phyloP scores from a whole-genome alignment of 2,329 filamentous ascomycete species.

The Penicillium sp. region DNA sequence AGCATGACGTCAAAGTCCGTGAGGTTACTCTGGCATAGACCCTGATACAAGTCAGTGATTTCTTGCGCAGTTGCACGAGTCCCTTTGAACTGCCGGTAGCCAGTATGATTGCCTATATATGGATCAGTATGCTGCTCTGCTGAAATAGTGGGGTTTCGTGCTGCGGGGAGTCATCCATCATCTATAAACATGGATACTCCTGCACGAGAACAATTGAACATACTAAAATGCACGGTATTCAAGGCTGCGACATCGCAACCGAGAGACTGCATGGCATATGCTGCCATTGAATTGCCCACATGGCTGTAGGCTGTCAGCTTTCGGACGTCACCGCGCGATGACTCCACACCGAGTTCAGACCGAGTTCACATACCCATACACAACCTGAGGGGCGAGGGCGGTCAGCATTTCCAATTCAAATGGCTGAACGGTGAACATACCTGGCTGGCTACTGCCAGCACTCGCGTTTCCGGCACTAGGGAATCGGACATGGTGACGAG shows the following conservation, averaged over 20 bases:
- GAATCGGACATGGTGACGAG: conserved; percentile 39
- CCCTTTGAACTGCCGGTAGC: conserved; percentile 86
- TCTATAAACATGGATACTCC: neutral
- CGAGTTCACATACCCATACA: conserved; percentile 35
- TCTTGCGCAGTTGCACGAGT: conserved; percentile 80
- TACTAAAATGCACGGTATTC: conserved; percentile 98
- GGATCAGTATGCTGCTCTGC: conserved; percentile 3
- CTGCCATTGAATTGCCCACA: conserved; percentile 97
- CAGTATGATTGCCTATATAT: conserved; percentile 88
- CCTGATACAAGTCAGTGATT: conserved; percentile 81
- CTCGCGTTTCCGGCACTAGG: conserved; percentile 65
- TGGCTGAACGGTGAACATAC: conserved; percentile 54
- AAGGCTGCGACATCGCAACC: conserved; percentile 92
- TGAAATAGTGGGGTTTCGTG: neutral
- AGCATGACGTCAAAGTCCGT: conserved; percentile 93
- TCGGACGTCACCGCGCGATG: conserved; percentile 14
- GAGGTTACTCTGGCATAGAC: conserved; percentile 80
- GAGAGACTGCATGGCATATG: conserved; percentile 89
- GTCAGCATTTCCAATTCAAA: conserved; percentile 39
- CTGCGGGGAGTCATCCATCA: neutral
- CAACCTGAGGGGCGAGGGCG: conserved; percentile 33
- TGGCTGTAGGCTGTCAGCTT: conserved; percentile 63
- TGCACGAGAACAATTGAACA: conserved; percentile 37
- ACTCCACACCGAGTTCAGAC: neutral
- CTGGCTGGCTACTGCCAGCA: conserved; percentile 93